Evolutionary conservation across 2,329 filamentous ascomycete genomes (phyloP), one percentile per base, ranked within the genome.

Genomic region (Ophiostoma piceae): DNA sequence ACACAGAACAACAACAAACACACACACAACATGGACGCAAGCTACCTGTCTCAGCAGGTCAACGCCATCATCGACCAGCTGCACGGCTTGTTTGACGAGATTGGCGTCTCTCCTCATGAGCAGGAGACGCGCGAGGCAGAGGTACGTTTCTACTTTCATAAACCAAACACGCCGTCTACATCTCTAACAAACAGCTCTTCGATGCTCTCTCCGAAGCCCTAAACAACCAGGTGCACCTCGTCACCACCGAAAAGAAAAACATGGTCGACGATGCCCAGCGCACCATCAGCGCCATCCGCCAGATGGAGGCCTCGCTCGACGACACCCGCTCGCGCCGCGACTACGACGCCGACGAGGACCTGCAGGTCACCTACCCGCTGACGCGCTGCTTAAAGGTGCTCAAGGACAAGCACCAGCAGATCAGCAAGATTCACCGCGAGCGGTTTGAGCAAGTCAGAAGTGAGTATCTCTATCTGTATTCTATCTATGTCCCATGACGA

Each of bases 361-460:
- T 96, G 60, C 84, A 88, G 74, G 86, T 99, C 76, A 94, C 93
- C 4, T 95, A 89, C 74, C 95, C 95, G 0, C 84, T 99, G 70
- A 88, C 86, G 66, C 85, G 87, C 74, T 99, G 96, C 78, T 83
- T 99, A 72, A 86, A 91, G 76, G 81, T 79, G 22, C 84, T 99
- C 69, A 94, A 92, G 79, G 93, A 97, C 79, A 97, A 95, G 81
- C 91, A 97, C 76, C 84, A 82, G 71, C 88, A 91, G 68, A 87
- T 98, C 74, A 88, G 87, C 80, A 92, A 90, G 77, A 82, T 95
- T 71, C 94, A 99, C 79, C 90, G 88, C 73, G 94, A 98, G 80
- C 90, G 95, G 72, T 97, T 92, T 76, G 94, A 97, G 77, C 93
- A 98, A 82, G 92, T 98, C 71, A 94, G 92, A 80, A 97, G 92